A percentile compares a stretch with the other conserved stretches of the same genome.
These are phyloP conservation scores for Tricholoma terreum DNA, from an alignment of 768 basidiomycete genomes.

Conservation along the genomic window DNA sequence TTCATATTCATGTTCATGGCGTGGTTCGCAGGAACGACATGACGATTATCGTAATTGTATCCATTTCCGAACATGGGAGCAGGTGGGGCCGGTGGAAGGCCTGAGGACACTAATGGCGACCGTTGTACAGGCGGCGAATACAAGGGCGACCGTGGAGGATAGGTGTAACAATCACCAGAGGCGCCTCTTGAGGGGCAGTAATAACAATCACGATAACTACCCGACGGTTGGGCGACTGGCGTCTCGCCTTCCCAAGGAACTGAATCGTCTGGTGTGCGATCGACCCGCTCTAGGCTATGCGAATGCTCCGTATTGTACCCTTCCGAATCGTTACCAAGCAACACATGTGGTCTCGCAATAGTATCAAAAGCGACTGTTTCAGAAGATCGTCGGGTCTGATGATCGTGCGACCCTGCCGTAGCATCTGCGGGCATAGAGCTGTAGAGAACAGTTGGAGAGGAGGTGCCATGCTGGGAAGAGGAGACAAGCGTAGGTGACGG, in stretches of 20 bases:
- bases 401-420: constrained; percentile 18
- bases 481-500: constrained; percentile 10
- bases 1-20: constrained; percentile 7
- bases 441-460: constrained; percentile 37
- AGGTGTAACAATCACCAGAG: constrained; percentile 12
- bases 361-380: constrained; percentile 40
- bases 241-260: constrained; percentile 14
- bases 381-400: background rate
- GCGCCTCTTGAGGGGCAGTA: constrained; percentile 32
- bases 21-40: constrained; percentile 8
- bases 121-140: constrained; percentile 7
- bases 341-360: constrained; percentile 18
- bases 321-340: background rate
- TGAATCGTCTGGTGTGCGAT: background rate
- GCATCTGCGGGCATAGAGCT: constrained; percentile 25
- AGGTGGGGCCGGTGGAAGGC: constrained; percentile 1
- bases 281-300: background rate
- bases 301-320: background rate
- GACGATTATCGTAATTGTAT: constrained; percentile 16
- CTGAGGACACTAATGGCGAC: constrained; percentile 5
- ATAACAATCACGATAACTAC: constrained; percentile 20
- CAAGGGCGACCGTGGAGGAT: constrained; percentile 18
- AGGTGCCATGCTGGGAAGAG: constrained; percentile 9
- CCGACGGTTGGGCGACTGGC: constrained; percentile 8
- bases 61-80: constrained; percentile 9